Evolutionary conservation across 1,284 basidiomycete genomes (phyloP).

Genomic region (Lentinus polychrous): DNA sequence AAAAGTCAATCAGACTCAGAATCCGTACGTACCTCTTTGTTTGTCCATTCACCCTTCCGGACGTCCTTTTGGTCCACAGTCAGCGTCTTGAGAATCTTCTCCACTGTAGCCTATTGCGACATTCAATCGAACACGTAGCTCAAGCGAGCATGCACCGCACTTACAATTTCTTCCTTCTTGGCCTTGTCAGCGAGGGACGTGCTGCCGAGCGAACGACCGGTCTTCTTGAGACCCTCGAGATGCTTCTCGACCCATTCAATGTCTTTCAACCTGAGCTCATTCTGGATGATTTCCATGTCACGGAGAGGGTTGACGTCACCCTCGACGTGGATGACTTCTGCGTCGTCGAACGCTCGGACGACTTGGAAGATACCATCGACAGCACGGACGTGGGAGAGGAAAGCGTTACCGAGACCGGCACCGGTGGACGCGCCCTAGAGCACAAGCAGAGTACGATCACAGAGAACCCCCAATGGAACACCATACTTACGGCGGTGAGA

Average conservation of each 20-base stretch:
- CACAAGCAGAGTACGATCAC: too few relatives aligned
- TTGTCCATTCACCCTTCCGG: constrained; percentile 91
- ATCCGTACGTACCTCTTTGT: constrained; percentile 82
- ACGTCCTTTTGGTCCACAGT: constrained; percentile 86
- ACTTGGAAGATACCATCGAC: constrained; percentile 99
- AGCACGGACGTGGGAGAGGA: constrained; percentile 95
- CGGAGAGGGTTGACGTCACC: constrained; percentile 95
- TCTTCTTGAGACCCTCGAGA: constrained; percentile 75
- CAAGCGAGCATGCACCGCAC: constrained; percentile 20
- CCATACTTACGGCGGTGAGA: constrained; percentile 73
- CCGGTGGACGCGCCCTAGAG: constrained; percentile 90
- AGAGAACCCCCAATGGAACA: neutral
- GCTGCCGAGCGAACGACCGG: constrained; percentile 65
- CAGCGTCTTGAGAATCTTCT: constrained; percentile 80
- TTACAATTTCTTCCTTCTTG: constrained; percentile 92
- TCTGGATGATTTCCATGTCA: constrained; percentile 98
- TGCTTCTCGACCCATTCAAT: constrained; percentile 98
- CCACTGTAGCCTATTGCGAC: constrained; percentile 61
- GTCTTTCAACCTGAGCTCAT: constrained; percentile 91
- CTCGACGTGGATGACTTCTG: constrained; percentile 98
- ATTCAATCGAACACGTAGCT: neutral
- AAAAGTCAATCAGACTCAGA: constrained; percentile 3
- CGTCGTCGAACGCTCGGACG: constrained; percentile 96
- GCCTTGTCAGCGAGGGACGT: constrained; percentile 90
- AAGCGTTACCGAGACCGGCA: constrained; percentile 96